Percentiles rank a stretch among this genome's conserved stretches.
phyloP scores from a whole-genome alignment of 495 filamentous ascomycete genomes.

The Penicillium antarcticum region DNA sequence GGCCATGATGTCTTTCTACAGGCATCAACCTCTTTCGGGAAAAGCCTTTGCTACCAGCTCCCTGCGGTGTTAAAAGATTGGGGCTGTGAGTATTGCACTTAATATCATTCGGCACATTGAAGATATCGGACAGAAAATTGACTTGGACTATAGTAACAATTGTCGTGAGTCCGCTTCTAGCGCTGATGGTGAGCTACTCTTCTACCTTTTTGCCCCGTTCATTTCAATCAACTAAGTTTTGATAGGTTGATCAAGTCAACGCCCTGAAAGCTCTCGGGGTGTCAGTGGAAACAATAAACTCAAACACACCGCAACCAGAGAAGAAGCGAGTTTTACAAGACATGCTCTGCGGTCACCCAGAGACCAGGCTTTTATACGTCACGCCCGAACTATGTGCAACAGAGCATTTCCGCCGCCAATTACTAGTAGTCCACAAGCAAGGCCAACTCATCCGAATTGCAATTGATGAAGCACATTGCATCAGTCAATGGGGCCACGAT shows the following conservation, averaged over 20 bases:
- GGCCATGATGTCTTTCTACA: slow-evolving; percentile 92
- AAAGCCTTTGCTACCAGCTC: slow-evolving; percentile 91
- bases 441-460: slow-evolving; percentile 80
- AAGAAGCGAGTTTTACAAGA: slow-evolving; percentile 70
- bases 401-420: slow-evolving; percentile 70
- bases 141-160: slow-evolving; percentile 63
- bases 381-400: slow-evolving; percentile 85
- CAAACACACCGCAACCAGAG: slow-evolving; percentile 63
- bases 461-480: slow-evolving; percentile 95
- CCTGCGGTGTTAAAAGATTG: slow-evolving; percentile 77
- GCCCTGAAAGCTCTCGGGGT: slow-evolving; percentile 71
- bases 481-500: slow-evolving; percentile 97
- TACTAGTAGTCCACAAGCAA: slow-evolving; percentile 74
- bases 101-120: neutral
- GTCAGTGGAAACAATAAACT: slow-evolving; percentile 81
- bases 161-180: slow-evolving; percentile 85
- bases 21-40: slow-evolving; percentile 94
- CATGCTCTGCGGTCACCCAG: slow-evolving; percentile 81
- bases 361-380: slow-evolving; percentile 82
- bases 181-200: slow-evolving; percentile 68
- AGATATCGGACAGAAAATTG: neutral
- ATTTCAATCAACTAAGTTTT: slow-evolving; percentile 1
- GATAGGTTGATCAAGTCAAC: slow-evolving; percentile 84
- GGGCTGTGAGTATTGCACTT: slow-evolving; percentile 57
- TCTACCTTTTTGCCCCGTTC: neutral